Conservation (phyloP, 805 yeast species). For the Kuraishia capsulata region DNA sequence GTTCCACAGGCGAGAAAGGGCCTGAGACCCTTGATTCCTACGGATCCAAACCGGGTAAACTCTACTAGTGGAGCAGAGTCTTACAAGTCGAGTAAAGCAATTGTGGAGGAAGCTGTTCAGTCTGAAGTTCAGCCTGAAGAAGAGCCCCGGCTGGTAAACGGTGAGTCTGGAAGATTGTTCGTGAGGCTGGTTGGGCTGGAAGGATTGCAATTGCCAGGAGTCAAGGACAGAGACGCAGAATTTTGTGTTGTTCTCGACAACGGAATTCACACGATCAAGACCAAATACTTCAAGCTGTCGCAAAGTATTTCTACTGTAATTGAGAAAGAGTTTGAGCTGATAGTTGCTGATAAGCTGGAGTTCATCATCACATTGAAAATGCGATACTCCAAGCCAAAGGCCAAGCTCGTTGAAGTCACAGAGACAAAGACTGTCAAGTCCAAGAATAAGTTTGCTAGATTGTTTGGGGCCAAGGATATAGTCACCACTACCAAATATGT, state of each 20-base stretch:
- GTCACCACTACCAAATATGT: constrained; percentile 42
- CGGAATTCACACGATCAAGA: constrained; percentile 70
- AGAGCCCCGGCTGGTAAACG: constrained; percentile 12
- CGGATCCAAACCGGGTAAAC: constrained; percentile 1
- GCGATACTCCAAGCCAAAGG: constrained; percentile 39
- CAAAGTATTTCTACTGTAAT: constrained; percentile 23
- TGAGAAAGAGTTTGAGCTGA: constrained; percentile 72
- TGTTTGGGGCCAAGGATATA: constrained; percentile 29
- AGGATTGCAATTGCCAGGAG: constrained; percentile 37
- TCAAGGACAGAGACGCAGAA: constrained; percentile 33
- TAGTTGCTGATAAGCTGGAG: constrained; percentile 52
- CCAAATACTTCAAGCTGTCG: constrained; percentile 30
- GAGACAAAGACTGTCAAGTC: constrained; percentile 35
- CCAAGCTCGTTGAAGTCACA: constrained; percentile 46
- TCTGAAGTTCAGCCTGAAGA: background rate
- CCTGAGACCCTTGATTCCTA: background rate
- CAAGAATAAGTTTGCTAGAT: constrained; percentile 18
- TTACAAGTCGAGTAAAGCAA: background rate
- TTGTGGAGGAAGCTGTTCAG: background rate
- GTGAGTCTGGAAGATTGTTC: constrained; percentile 43
- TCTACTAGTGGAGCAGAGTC: no score
- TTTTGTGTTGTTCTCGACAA: constrained; percentile 60
- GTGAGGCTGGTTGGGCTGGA: constrained; percentile 37
- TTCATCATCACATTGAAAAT: constrained; percentile 69
- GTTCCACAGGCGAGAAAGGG: background rate